Conservation (phyloP, 2,329 filamentous ascomycete species). For the Exophiala bonariae region DNA sequence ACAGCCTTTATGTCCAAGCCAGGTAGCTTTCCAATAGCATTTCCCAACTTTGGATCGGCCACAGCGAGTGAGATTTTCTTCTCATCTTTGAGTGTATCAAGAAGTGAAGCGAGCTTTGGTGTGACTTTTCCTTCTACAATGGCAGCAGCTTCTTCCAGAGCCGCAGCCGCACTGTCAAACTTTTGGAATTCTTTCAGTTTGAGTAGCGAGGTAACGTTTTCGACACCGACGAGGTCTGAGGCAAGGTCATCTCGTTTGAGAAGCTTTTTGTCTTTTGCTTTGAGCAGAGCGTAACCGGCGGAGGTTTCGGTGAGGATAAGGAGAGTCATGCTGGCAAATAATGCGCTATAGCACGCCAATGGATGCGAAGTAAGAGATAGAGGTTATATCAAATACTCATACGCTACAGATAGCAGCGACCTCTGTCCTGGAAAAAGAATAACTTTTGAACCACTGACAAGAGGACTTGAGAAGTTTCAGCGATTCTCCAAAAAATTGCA, state of each 20-base stretch:
- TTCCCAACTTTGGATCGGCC: constrained; percentile 87
- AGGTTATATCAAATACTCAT: background rate
- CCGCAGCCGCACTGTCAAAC: constrained; percentile 89
- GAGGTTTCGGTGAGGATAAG: constrained; percentile 94
- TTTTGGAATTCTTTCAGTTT: constrained; percentile 98
- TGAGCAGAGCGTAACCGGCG: constrained; percentile 96
- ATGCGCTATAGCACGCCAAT: background rate
- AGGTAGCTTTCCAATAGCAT: constrained; percentile 88
- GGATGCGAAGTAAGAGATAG: background rate
- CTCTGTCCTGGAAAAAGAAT: background rate
- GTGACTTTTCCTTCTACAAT: constrained; percentile 95
- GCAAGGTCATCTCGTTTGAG: constrained; percentile 82
- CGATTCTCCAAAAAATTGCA: constrained; percentile 5
- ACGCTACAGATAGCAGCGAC: background rate
- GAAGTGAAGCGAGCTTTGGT: constrained; percentile 75
- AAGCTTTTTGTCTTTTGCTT: constrained; percentile 98
- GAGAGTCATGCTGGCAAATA: constrained; percentile 69
- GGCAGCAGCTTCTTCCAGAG: constrained; percentile 85
- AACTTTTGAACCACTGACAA: background rate
- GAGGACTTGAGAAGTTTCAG: too few species aligned
- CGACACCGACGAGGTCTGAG: constrained; percentile 72
- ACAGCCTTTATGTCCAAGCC: constrained; percentile 81
- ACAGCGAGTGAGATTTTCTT: constrained; percentile 95
- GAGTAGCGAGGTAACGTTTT: constrained; percentile 80
- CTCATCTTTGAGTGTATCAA: constrained; percentile 92